These are phyloP conservation scores for Zygotorulaspora sp. DNA, from an alignment of 805 yeast species.

Conservation along the genomic window DNA sequence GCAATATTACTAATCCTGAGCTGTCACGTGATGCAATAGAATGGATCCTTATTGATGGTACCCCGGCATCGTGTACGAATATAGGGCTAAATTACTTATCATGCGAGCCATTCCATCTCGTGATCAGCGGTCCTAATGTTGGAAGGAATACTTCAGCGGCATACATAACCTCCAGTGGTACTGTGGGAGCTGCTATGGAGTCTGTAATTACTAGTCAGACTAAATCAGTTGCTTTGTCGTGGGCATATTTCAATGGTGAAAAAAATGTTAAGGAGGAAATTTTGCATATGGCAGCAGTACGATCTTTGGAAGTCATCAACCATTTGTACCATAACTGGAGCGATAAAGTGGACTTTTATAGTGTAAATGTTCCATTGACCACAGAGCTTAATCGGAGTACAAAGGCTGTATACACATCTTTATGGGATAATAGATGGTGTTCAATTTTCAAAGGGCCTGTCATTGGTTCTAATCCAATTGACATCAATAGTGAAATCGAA, in stretches of 20 bases:
- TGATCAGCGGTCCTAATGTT: slow-evolving; percentile 91
- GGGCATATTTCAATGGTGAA: slow-evolving; percentile 60
- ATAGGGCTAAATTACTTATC: slow-evolving; percentile 76
- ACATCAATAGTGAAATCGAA: slow-evolving; percentile 41
- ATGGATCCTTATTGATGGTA: slow-evolving; percentile 86
- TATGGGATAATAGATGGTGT: slow-evolving; percentile 76
- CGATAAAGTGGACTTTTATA: slow-evolving; percentile 59
- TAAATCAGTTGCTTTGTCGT: slow-evolving; percentile 75
- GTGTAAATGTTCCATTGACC: slow-evolving; percentile 80
- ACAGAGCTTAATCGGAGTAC: slow-evolving; percentile 50
- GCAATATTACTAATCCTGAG: slow-evolving; percentile 17
- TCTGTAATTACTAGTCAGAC: slow-evolving; percentile 63
- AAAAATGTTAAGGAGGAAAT: slow-evolving; percentile 47
- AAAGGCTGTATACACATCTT: slow-evolving; percentile 67
- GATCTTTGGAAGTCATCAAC: slow-evolving; percentile 59
- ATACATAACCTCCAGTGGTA: slow-evolving; percentile 87
- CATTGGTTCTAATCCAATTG: slow-evolving; percentile 9
- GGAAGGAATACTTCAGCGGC: slow-evolving; percentile 90
- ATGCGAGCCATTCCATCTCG: slow-evolving; percentile 63
- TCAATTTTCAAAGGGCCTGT: slow-evolving; percentile 46
- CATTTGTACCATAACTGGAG: slow-evolving; percentile 59
- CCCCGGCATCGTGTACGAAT: slow-evolving; percentile 95
- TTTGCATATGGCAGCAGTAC: slow-evolving; percentile 59
- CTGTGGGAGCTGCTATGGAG: slow-evolving; percentile 96
- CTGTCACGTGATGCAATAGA: slow-evolving; percentile 47